Conservation (phyloP, 1,284 basidiomycete genomes). For the Ceratorhiza oryzae-sativae region DNA sequence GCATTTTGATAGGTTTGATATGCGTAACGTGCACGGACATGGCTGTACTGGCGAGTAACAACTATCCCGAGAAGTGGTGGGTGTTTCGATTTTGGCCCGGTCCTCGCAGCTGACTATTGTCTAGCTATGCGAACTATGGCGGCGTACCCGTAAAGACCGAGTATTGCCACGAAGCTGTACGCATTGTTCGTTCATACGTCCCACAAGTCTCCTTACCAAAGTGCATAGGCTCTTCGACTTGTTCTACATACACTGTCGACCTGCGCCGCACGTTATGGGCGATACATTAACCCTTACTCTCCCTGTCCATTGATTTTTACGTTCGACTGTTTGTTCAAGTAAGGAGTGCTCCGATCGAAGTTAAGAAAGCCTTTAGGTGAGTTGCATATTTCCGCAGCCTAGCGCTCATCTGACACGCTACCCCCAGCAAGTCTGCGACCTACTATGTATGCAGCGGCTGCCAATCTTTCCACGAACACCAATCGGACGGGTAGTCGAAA, state of each 20-base stretch:
- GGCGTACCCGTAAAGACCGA: constrained; percentile 92
- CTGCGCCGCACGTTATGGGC: constrained; percentile 90
- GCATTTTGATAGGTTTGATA: constrained; percentile 69
- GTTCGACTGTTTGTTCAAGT: constrained; percentile 91
- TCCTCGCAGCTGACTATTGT: constrained; percentile 1
- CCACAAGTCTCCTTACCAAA: not conserved
- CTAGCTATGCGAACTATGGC: constrained; percentile 93
- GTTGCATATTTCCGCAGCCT: not conserved
- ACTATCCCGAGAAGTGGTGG: constrained; percentile 97
- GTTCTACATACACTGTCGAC: constrained; percentile 86
- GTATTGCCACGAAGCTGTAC: constrained; percentile 90
- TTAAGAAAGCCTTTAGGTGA: constrained; percentile 79
- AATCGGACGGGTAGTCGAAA: constrained; percentile 72
- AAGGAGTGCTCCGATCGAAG: constrained; percentile 77
- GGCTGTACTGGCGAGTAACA: constrained; percentile 90
- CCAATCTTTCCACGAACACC: constrained; percentile 82
- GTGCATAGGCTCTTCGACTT: constrained; percentile 78
- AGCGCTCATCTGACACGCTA: not conserved
- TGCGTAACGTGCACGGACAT: constrained; percentile 98
- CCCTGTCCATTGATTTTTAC: constrained; percentile 97
- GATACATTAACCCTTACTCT: constrained; percentile 90
- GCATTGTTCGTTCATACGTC: constrained; percentile 46
- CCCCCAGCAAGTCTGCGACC: constrained; percentile 74
- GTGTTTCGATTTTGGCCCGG: constrained; percentile 42
- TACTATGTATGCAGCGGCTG: constrained; percentile 86